Evolutionary conservation across 2,329 filamentous ascomycete genomes (phyloP).

Genomic region (Calonectria hongkongensis): DNA sequence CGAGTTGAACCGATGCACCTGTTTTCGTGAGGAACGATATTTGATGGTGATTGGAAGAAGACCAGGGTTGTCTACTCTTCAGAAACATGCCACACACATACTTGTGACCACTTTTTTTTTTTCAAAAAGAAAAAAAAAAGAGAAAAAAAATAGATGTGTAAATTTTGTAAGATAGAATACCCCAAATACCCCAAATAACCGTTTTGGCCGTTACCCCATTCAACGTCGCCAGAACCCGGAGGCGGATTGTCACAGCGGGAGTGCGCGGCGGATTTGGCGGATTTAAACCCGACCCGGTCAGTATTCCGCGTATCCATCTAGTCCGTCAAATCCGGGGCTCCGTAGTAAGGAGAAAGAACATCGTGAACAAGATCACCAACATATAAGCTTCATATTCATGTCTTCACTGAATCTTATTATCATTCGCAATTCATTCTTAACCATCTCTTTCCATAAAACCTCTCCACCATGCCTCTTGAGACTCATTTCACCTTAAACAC

Average conservation of each 20-base stretch:
- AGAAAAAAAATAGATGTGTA: too few relatives aligned
- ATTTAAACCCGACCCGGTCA: neutral
- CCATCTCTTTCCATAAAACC: neutral
- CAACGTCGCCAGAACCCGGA: neutral
- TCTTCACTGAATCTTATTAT: neutral
- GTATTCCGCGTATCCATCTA: neutral
- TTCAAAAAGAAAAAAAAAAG: too few relatives aligned
- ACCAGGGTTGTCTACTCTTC: too few relatives aligned
- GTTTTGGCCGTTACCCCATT: neutral
- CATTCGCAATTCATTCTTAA: neutral
- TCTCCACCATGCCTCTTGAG: slow-evolving; percentile 38
- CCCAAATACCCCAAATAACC: too few relatives aligned
- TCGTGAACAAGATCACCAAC: neutral
- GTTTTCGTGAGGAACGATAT: too few relatives aligned
- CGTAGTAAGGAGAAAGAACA: neutral
- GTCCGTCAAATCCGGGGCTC: slow-evolving; percentile 22
- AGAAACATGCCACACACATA: too few relatives aligned
- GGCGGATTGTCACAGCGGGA: neutral
- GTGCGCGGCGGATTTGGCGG: slow-evolving; percentile 4
- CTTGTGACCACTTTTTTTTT: too few relatives aligned
- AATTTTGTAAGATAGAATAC: too few relatives aligned
- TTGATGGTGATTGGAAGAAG: too few relatives aligned
- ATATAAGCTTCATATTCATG: slow-evolving; percentile 10
- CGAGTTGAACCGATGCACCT: too few relatives aligned
- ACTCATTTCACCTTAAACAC: slow-evolving; percentile 76